Evolutionary conservation across 371 early-diverging fungal genomes (phyloP).

Genomic region (Mucor piriformis): DNA sequence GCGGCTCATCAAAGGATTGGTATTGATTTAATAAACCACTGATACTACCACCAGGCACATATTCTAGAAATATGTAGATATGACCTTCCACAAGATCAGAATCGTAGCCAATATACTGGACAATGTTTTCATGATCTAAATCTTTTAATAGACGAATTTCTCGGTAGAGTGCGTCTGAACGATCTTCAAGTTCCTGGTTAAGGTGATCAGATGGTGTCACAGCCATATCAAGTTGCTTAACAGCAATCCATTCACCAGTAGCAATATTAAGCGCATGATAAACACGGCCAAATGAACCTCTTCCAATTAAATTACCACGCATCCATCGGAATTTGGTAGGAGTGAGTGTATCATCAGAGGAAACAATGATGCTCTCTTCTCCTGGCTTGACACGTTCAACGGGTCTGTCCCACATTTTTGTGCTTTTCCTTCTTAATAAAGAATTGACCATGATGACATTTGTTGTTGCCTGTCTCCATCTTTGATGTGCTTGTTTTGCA

Average conservation of each 20-base stretch:
- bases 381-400: constrained; percentile 57
- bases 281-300: constrained; percentile 97
- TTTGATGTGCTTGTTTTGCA: constrained; percentile 56
- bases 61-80: constrained; percentile 94
- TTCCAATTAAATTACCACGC: constrained; percentile 90
- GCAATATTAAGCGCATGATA: constrained; percentile 88
- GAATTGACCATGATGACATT: constrained; percentile 29
- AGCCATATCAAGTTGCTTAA: constrained; percentile 88
- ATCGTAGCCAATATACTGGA: constrained; percentile 81
- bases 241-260: constrained; percentile 92
- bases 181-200: constrained; percentile 24
- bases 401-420: constrained; percentile 63
- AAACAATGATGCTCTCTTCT: constrained; percentile 18
- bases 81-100: constrained; percentile 55
- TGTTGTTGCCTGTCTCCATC: constrained; percentile 27
- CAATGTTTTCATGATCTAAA: constrained; percentile 89
- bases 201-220: constrained; percentile 58
- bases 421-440: constrained; percentile 50
- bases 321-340: constrained; percentile 67
- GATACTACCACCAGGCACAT: constrained; percentile 96
- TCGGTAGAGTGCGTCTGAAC: constrained; percentile 29
- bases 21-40: constrained; percentile 73
- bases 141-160: constrained; percentile 49
- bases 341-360: constrained; percentile 7
- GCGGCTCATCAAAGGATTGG: constrained; percentile 76